Percentiles rank a stretch among this genome's conserved stretches.
phyloP scores from a whole-genome alignment of 495 filamentous ascomycete genomes.

The Durotheca rogersii region DNA sequence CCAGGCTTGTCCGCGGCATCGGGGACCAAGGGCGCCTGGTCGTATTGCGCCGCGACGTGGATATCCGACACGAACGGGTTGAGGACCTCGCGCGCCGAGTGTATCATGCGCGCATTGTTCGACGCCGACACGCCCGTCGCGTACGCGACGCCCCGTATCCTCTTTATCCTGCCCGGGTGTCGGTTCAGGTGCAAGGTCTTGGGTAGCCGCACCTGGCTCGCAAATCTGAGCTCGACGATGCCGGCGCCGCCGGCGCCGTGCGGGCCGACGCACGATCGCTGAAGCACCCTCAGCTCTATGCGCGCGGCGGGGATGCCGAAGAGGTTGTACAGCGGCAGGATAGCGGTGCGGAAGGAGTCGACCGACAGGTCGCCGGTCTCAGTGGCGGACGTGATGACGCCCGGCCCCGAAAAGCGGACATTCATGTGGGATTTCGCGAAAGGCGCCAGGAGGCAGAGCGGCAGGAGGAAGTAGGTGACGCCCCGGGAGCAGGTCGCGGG shows the following conservation, averaged over 20 bases:
- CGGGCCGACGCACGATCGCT: constrained; percentile 71
- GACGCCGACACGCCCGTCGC: constrained; percentile 83
- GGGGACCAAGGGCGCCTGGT: constrained; percentile 70
- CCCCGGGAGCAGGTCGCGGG: constrained; percentile 73
- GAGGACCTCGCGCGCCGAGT: constrained; percentile 79
- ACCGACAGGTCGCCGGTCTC: constrained; percentile 78
- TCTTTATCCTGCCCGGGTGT: constrained; percentile 77
- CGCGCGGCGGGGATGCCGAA: constrained; percentile 81
- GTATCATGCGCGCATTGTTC: constrained; percentile 95
- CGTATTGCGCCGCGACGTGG: constrained; percentile 68
- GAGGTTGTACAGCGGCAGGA: constrained; percentile 83
- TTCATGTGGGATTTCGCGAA: constrained; percentile 89
- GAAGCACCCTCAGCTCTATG: constrained; percentile 82
- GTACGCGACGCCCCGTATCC: constrained; percentile 90
- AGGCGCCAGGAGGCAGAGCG: constrained; percentile 85
- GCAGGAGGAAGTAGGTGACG: constrained; percentile 88
- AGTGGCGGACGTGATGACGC: constrained; percentile 89
- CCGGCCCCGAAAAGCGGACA: constrained; percentile 82
- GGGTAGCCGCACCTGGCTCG: constrained; percentile 84
- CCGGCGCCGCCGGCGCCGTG: constrained; percentile 80
- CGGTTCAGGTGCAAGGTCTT: constrained; percentile 90
- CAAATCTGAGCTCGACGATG: constrained; percentile 88
- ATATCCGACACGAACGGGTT: constrained; percentile 85
- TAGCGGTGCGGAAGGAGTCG: constrained; percentile 89
- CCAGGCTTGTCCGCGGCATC: constrained; percentile 56